These are phyloP conservation scores for Cercospora berteroae DNA, from an alignment of 2,329 filamentous ascomycete genomes.

Conservation along the genomic window DNA sequence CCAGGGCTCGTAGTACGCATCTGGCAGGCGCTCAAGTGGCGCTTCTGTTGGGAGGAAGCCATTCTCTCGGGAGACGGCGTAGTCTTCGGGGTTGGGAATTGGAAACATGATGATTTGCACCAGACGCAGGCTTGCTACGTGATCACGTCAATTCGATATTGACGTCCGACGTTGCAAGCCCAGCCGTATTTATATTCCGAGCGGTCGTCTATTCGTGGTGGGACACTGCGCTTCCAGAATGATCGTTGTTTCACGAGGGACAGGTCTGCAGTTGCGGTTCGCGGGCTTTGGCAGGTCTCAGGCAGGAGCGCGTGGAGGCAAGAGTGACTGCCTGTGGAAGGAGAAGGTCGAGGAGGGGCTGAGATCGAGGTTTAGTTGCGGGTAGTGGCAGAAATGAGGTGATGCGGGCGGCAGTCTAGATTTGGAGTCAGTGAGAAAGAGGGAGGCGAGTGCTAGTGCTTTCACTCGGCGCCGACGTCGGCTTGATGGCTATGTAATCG, in stretches of 20 bases:
- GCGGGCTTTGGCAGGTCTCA: neutral
- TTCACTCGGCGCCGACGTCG: neutral
- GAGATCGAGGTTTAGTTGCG: neutral
- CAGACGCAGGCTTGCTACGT: slow-evolving; percentile 40
- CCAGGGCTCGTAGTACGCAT: slow-evolving; percentile 94
- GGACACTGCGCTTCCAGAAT: neutral
- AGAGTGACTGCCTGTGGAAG: neutral
- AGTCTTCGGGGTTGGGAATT: slow-evolving; percentile 62
- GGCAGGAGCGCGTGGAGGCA: neutral
- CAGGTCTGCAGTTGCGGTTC: neutral
- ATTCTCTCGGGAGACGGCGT: slow-evolving; percentile 72
- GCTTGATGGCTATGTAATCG: neutral
- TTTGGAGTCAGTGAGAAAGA: neutral
- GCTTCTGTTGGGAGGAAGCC: slow-evolving; percentile 84
- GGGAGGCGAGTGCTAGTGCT: neutral
- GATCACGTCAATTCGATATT: slow-evolving; percentile 31
- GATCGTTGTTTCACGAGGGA: neutral
- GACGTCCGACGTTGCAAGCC: slow-evolving; percentile 37
- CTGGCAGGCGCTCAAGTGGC: slow-evolving; percentile 76
- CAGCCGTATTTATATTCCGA: slow-evolving; percentile 31
- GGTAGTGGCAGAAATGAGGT: neutral
- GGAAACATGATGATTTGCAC: slow-evolving; percentile 41
- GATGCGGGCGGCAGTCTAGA: neutral
- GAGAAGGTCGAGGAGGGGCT: neutral
- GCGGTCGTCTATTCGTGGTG: slow-evolving; percentile 5